Evolutionary conservation across 257 asterid genomes (phyloP).

Genomic region (Rehmannia glutinosa): DNA sequence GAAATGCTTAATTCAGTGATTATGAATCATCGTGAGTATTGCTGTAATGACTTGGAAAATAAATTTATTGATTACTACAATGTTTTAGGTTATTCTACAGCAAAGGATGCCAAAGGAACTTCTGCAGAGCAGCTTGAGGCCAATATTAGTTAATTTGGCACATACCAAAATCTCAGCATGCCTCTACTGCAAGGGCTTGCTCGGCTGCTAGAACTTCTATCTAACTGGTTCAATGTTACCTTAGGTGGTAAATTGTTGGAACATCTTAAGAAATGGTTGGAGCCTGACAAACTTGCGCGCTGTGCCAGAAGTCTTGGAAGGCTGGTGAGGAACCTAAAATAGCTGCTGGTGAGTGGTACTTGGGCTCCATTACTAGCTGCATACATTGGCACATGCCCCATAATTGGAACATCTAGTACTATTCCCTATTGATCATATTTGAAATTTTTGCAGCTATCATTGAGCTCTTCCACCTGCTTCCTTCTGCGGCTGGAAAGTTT

Average conservation of each 20-base stretch:
- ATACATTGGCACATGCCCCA: not conserved
- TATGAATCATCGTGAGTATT: not conserved
- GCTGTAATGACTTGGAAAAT: not conserved
- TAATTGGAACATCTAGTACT: not conserved
- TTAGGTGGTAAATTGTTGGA: conserved; percentile 98
- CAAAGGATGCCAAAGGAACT: conserved; percentile 99
- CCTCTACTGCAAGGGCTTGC: conserved; percentile 99
- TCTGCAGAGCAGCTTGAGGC: conserved; percentile 97
- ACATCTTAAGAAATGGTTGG: conserved; percentile 99
- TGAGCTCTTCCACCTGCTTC: conserved; percentile 98
- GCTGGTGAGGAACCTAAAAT: conserved; percentile 99
- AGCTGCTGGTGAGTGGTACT: conserved; percentile 81
- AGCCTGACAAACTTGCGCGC: conserved; percentile 98
- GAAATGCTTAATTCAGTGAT: not conserved
- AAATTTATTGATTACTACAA: not conserved
- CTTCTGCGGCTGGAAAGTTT: conserved; percentile 96
- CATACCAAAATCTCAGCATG: conserved; percentile 99
- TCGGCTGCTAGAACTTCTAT: conserved; percentile 92
- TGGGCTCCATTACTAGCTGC: conserved; percentile 17
- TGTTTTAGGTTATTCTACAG: conserved; percentile 82
- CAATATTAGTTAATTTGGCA: conserved; percentile 92
- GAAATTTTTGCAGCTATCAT: conserved; percentile 75
- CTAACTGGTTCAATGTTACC: conserved; percentile 98
- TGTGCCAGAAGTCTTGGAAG: conserved; percentile 97
- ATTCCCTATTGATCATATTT: conserved; percentile 7